Evolutionary conservation across 495 filamentous ascomycete genomes (phyloP).

Genomic region (Geoglossum glabrum): DNA sequence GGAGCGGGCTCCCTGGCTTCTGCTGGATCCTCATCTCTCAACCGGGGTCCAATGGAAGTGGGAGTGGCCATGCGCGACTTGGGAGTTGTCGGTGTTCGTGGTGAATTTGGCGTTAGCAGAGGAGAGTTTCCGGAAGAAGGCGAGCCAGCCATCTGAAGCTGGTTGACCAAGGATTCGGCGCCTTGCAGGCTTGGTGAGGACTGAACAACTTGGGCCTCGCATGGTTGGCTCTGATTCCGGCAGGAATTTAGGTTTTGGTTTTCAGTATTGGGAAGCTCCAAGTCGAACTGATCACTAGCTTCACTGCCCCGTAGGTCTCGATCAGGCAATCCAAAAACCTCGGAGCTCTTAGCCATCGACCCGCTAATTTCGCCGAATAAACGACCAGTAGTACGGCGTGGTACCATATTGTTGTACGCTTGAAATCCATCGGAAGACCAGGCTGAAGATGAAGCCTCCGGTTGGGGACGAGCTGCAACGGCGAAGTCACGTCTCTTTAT

Average conservation of each 20-base stretch:
- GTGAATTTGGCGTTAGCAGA: neutral
- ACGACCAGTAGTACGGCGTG: slow-evolving; percentile 14
- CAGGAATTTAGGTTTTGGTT: neutral
- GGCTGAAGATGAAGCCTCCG: slow-evolving; percentile 9
- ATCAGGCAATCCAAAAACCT: slow-evolving; percentile 19
- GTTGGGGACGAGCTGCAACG: slow-evolving; percentile 13
- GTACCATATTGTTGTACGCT: neutral
- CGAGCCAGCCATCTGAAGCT: slow-evolving; percentile 35
- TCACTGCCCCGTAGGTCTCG: neutral
- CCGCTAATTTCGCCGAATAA: slow-evolving; percentile 67
- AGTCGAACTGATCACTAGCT: neutral
- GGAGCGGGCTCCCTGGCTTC: neutral
- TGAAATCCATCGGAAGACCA: slow-evolving; percentile 2
- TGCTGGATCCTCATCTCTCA: neutral
- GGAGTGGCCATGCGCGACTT: neutral
- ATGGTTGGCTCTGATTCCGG: neutral
- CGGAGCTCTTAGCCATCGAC: slow-evolving; percentile 48
- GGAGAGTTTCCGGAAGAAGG: neutral
- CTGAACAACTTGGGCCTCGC: neutral
- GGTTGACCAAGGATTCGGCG: slow-evolving; percentile 44
- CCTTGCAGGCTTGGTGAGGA: slow-evolving; percentile 35
- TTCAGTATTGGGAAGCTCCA: neutral
- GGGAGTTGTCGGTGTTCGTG: neutral
- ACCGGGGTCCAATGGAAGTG: neutral
- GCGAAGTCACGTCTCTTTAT: slow-evolving; percentile 3